A percentile compares a stretch with the other conserved stretches of the same genome.
Evolutionary conservation across 2,329 filamentous ascomycete genomes (phyloP).

Genomic region (Clarireedia homoeocarpa): DNA sequence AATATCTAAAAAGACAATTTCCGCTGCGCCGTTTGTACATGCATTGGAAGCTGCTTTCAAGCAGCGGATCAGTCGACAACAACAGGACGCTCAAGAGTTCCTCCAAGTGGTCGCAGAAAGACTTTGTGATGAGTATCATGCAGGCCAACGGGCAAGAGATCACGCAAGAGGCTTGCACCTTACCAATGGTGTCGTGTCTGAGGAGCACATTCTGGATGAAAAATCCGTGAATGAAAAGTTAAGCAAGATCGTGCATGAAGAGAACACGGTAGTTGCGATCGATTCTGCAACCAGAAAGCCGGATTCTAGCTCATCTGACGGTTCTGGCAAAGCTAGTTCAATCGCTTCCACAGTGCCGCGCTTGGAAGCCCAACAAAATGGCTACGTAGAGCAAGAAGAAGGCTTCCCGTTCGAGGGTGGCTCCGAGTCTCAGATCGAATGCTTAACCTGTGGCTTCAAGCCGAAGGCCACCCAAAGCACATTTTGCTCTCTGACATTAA

Average conservation of each 20-base stretch:
- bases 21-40: conserved; percentile 73
- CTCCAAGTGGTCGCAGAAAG: conserved; percentile 89
- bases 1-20: conserved; percentile 89
- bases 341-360: neutral
- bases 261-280: neutral
- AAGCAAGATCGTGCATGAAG: conserved; percentile 8
- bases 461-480: conserved; percentile 75
- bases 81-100: conserved; percentile 97
- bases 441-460: conserved; percentile 80
- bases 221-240: conserved; percentile 5
- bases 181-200: neutral
- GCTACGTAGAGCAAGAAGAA: conserved; percentile 29
- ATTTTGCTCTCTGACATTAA: conserved; percentile 87
- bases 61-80: conserved; percentile 84
- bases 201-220: conserved; percentile 7
- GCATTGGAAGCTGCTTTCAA: conserved; percentile 80
- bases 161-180: conserved; percentile 37
- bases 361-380: neutral
- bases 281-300: conserved; percentile 1
- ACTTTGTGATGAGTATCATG: conserved; percentile 89
- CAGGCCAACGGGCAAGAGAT: conserved; percentile 64
- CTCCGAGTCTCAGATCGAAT: conserved; percentile 92
- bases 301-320: neutral
- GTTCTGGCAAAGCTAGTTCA: conserved; percentile 5
- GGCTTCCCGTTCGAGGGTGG: conserved; percentile 89